Conservation (phyloP, 768 basidiomycete genomes). For the Boletus sensibilis region DNA sequence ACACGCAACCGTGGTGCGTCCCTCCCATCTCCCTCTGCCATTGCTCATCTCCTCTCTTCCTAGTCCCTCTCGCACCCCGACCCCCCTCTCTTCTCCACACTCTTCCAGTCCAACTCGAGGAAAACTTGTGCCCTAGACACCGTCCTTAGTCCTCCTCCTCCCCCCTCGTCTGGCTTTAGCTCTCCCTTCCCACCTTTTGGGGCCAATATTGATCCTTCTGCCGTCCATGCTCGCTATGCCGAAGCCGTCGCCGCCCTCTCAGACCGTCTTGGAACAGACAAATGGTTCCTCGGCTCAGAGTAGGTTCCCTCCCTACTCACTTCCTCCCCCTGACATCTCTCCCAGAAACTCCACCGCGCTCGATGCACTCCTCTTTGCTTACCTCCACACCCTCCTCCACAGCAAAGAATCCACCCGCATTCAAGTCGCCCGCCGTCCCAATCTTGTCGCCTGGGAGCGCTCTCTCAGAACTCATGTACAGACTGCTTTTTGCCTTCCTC, state of each 20-base stretch:
- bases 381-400: constrained; percentile 65
- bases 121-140: constrained; percentile 41
- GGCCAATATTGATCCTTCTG: constrained; percentile 48
- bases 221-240: constrained; percentile 57
- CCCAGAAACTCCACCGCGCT: constrained; percentile 73
- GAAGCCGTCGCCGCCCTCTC: constrained; percentile 74
- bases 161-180: constrained; percentile 67
- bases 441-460: constrained; percentile 80
- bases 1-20: constrained; percentile 70
- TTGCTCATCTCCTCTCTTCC: constrained; percentile 2
- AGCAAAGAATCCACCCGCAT: constrained; percentile 45
- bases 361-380: constrained; percentile 81
- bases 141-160: constrained; percentile 61
- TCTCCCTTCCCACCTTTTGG: constrained; percentile 64
- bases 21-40: not conserved
- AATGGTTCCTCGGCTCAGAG: constrained; percentile 80
- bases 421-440: constrained; percentile 68
- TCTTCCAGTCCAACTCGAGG: constrained; percentile 39
- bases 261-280: constrained; percentile 70
- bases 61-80: constrained; percentile 52
- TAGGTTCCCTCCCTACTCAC: constrained; percentile 33
- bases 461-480: constrained; percentile 60
- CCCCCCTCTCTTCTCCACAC: constrained; percentile 40
- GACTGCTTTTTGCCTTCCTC: constrained; percentile 42
- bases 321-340: constrained; percentile 6